phyloP scores from a whole-genome alignment of 805 yeast species.

The Kazachstania kunashirensis region DNA sequence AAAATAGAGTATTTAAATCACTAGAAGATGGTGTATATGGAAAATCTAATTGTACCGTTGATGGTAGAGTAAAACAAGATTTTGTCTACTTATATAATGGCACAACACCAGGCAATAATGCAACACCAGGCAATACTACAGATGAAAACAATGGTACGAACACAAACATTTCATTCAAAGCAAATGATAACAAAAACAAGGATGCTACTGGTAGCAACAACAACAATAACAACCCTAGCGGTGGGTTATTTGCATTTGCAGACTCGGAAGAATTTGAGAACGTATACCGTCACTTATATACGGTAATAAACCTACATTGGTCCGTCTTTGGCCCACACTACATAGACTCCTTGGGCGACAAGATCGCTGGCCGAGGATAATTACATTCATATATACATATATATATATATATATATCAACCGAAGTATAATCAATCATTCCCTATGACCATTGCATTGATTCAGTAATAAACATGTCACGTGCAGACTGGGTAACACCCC shows the following conservation, averaged over 20 bases:
- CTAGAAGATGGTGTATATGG: constrained; percentile 33
- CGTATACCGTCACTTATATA: constrained; percentile 50
- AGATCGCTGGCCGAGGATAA: background rate
- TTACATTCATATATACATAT: too few species aligned
- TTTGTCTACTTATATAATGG: constrained; percentile 25
- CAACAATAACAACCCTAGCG: background rate
- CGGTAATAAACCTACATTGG: constrained; percentile 71
- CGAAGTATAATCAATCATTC: too few species aligned
- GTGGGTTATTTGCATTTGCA: constrained; percentile 16
- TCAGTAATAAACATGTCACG: too few species aligned
- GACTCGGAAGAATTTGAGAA: constrained; percentile 45
- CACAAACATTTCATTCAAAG: background rate
- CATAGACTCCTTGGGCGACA: constrained; percentile 31
- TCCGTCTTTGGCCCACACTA: constrained; percentile 72
- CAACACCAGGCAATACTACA: constrained; percentile 2
- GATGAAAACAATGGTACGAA: background rate
- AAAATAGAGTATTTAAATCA: constrained; percentile 49
- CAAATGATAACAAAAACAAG: background rate
- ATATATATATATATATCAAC: too few species aligned
- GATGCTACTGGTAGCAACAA: constrained; percentile 3
- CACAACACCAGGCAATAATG: constrained; percentile 3
- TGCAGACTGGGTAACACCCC: too few species aligned
- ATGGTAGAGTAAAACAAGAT: constrained; percentile 29
- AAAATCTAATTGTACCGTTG: constrained; percentile 31
- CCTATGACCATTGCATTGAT: too few species aligned